These are phyloP conservation scores for Phytopythium boreale DNA, from an alignment of 352 stramenopile species.

Conservation along the genomic window DNA sequence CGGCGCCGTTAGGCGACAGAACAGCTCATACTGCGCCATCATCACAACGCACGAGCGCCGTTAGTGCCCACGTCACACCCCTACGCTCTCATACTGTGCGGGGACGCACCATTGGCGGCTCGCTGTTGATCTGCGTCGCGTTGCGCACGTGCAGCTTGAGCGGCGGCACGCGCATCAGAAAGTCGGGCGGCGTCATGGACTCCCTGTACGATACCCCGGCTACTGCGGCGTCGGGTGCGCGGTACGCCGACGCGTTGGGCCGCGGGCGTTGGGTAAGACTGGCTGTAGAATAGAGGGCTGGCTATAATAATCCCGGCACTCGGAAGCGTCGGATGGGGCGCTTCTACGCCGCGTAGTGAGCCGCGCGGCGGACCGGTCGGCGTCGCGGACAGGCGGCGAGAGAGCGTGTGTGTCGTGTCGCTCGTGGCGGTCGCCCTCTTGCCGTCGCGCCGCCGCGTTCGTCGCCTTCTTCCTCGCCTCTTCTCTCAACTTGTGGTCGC, in stretches of 20 bases:
- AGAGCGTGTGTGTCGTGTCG: too few relatives aligned
- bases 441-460: neutral
- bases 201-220: neutral
- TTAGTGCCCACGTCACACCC: neutral
- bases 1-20: constrained; percentile 42
- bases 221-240: neutral
- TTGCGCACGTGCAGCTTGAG: constrained; percentile 64
- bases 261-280: neutral
- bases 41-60: neutral
- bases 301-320: neutral
- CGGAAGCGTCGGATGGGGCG: neutral
- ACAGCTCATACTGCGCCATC: constrained; percentile 45
- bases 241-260: neutral
- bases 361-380: too few relatives aligned
- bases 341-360: too few relatives aligned
- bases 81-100: too few relatives aligned
- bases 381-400: too few relatives aligned
- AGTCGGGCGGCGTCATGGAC: constrained; percentile 37
- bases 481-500: neutral
- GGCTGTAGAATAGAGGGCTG: neutral
- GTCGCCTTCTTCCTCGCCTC: neutral
- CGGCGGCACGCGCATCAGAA: constrained; percentile 39
- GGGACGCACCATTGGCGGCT: constrained; percentile 44
- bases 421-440: neutral
- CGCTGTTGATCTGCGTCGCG: constrained; percentile 48